phyloP scores from a whole-genome alignment of 768 basidiomycete genomes.

The Tricholoma saponaceum region DNA sequence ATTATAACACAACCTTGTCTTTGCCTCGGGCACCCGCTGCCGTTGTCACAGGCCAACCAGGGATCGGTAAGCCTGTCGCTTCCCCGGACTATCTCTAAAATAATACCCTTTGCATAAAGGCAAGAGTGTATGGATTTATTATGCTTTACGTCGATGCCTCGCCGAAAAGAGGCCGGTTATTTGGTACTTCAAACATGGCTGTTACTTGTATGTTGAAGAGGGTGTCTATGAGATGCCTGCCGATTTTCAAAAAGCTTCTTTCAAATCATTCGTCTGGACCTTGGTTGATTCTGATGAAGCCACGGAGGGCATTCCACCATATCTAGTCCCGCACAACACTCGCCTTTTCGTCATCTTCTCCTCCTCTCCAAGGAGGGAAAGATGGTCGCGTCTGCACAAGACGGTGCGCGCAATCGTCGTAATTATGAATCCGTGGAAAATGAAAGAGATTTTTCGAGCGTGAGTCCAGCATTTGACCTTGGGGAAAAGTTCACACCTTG shows the following conservation, averaged over 20 bases:
- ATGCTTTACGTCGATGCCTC: constrained; percentile 13
- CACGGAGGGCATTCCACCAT: background rate
- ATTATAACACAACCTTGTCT: constrained; percentile 3
- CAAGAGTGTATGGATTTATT: constrained; percentile 13
- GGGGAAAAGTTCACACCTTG: background rate
- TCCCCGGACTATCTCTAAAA: background rate
- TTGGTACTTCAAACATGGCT: constrained; percentile 8
- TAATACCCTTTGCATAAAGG: constrained; percentile 6
- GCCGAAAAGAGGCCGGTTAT: constrained; percentile 18
- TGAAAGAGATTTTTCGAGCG: background rate
- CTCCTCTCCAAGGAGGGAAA: background rate
- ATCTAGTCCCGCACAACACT: background rate
- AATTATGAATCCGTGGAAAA: background rate
- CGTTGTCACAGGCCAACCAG: constrained; percentile 11
- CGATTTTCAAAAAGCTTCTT: background rate
- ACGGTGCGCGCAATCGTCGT: background rate
- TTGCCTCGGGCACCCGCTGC: background rate
- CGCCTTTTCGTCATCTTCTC: background rate
- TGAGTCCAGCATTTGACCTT: background rate
- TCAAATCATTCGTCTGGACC: background rate
- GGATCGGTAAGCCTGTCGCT: background rate
- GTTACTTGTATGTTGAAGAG: background rate
- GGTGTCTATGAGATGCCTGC: background rate
- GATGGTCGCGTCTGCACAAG: background rate
- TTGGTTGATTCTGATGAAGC: background rate